These are phyloP conservation scores for Pichia exigua DNA, from an alignment of 805 yeast species.

Conservation along the genomic window DNA sequence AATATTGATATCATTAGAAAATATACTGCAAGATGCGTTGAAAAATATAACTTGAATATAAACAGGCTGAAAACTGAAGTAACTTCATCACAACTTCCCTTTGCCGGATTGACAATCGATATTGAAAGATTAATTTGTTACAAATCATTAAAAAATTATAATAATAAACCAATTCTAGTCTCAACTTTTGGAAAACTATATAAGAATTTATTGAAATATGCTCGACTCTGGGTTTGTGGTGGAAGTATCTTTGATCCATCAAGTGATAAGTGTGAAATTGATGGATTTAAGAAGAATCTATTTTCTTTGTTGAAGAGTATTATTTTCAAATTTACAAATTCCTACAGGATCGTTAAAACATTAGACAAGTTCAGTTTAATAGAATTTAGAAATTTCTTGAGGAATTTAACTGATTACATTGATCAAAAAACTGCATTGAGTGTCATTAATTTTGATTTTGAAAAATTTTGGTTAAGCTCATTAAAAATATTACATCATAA, in stretches of 20 bases:
- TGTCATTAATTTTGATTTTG: background rate
- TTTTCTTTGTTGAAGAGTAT: conserved; percentile 13
- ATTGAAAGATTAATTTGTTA: conserved; percentile 27
- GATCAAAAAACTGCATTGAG: background rate
- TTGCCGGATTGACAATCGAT: conserved; percentile 37
- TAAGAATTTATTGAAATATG: conserved; percentile 1
- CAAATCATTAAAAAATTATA: conserved; percentile 22
- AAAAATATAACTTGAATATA: conserved; percentile 34
- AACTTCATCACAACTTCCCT: conserved; percentile 22
- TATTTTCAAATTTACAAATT: conserved; percentile 13
- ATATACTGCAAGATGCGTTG: conserved; percentile 31
- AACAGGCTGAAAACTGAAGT: conserved; percentile 33
- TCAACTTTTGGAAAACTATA: conserved; percentile 18
- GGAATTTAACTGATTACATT: background rate
- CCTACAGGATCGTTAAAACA: conserved; percentile 10
- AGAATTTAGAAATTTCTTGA: conserved; percentile 5
- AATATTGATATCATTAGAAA: conserved; percentile 26
- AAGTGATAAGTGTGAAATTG: conserved; percentile 17
- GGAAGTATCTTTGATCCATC: conserved; percentile 9
- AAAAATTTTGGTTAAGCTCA: background rate
- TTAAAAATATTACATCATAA: conserved; percentile 1
- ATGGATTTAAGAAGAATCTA: conserved; percentile 12
- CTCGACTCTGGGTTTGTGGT: conserved; percentile 4
- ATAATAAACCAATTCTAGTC: conserved; percentile 6
- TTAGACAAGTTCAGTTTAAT: conserved; percentile 6